Percentiles rank a stretch among this genome's conserved stretches.
These are phyloP conservation scores for Trichaptum fuscoviolaceum DNA, from an alignment of 768 basidiomycete species.

Conservation along the genomic window DNA sequence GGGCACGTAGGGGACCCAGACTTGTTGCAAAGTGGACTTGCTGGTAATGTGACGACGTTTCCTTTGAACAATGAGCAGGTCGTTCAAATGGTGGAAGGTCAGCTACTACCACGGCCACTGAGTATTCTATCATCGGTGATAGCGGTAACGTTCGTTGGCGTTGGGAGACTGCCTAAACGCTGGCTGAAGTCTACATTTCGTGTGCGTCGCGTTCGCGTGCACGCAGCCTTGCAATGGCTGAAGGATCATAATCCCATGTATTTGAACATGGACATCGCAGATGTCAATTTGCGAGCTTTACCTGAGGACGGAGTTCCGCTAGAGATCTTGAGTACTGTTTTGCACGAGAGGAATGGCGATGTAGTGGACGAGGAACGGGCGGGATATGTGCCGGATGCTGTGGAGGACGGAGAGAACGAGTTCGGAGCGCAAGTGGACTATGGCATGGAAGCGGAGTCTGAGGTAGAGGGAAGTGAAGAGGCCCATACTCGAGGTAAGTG, in stretches of 20 bases:
- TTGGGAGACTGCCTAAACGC: conserved; percentile 20
- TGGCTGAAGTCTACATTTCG: conserved; percentile 27
- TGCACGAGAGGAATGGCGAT: conserved; percentile 14
- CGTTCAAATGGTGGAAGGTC: conserved; percentile 27
- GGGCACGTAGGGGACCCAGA: conserved; percentile 6
- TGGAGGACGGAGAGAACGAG: conserved; percentile 9
- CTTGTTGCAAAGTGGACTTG: conserved; percentile 24
- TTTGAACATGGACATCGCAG: conserved; percentile 22
- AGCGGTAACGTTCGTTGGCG: conserved; percentile 31
- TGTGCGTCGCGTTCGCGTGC: conserved; percentile 26
- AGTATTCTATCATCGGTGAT: conserved; percentile 28
- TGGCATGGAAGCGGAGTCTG: too few species aligned
- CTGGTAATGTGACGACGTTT: conserved; percentile 32
- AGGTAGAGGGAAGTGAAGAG: too few species aligned
- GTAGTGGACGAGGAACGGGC: conserved; percentile 22
- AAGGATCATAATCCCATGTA: conserved; percentile 30
- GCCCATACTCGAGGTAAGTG: too few species aligned
- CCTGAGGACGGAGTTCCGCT: conserved; percentile 31
- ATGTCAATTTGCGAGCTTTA: conserved; percentile 15
- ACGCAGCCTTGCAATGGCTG: conserved; percentile 29
- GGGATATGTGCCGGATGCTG: conserved; percentile 23
- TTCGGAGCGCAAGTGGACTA: too few species aligned
- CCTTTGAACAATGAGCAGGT: conserved; percentile 24
- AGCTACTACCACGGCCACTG: conserved; percentile 27
- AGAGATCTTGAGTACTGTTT: conserved; percentile 19